phyloP scores from a whole-genome alignment of 345 rosid genomes.

The Populus nigra region DNA sequence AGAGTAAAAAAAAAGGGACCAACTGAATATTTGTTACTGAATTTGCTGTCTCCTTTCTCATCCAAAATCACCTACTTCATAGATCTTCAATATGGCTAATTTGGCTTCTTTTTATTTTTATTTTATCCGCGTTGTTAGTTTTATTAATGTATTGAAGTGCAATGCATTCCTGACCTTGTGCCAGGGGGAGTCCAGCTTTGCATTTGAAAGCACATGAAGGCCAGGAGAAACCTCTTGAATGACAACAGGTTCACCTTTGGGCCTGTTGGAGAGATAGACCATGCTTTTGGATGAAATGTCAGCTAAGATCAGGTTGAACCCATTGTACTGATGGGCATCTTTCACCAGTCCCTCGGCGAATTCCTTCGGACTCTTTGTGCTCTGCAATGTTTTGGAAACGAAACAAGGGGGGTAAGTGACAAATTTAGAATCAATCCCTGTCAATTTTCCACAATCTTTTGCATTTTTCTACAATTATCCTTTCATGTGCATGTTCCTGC shows the following conservation, averaged over 20 bases:
- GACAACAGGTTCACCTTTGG: conserved; percentile 33
- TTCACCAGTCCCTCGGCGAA: conserved; percentile 51
- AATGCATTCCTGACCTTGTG: conserved; percentile 38
- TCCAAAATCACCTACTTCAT: background rate
- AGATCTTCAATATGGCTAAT: background rate
- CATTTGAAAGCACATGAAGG: conserved; percentile 60
- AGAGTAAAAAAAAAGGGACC: background rate
- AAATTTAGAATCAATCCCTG: background rate
- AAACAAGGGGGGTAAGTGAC: background rate
- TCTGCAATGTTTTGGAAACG: conserved; percentile 29
- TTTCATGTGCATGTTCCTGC: too few species aligned
- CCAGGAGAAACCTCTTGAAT: conserved; percentile 61
- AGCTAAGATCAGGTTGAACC: conserved; percentile 60
- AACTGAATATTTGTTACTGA: background rate
- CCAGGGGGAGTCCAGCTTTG: conserved; percentile 57
- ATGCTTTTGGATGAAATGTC: conserved; percentile 51
- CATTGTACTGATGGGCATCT: conserved; percentile 55
- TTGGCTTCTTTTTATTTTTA: background rate
- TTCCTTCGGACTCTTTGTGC: conserved; percentile 48
- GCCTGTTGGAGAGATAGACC: conserved; percentile 58
- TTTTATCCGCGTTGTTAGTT: background rate
- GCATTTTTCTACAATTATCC: background rate
- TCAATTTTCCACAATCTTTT: background rate
- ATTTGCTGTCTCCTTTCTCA: background rate
- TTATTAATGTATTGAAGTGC: background rate